phyloP scores from a whole-genome alignment of 345 rosid species.

The Eucalyptus polyanthemos region DNA sequence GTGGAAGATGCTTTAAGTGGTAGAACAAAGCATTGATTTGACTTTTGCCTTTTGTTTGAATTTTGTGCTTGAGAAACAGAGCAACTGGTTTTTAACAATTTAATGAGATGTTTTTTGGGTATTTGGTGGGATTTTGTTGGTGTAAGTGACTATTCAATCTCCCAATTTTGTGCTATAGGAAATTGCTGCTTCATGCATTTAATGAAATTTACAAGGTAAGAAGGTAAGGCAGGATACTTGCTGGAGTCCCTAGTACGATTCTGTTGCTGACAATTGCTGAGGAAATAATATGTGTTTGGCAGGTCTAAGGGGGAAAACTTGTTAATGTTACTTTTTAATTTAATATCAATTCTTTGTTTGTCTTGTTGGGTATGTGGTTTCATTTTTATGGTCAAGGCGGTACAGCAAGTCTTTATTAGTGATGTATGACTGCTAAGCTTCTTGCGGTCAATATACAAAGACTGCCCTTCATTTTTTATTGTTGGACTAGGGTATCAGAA shows the following conservation, averaged over 20 bases:
- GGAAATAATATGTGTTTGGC: neutral
- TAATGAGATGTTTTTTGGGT: neutral
- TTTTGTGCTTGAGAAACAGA: neutral
- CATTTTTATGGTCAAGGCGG: neutral
- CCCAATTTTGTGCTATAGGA: neutral
- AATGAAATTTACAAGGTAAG: neutral
- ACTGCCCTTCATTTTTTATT: neutral
- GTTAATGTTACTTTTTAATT: neutral
- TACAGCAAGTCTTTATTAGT: neutral
- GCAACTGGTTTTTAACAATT: neutral
- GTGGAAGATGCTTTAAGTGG: neutral
- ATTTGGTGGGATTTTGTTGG: neutral
- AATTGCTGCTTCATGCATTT: neutral
- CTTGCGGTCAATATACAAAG: neutral
- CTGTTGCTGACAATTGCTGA: neutral
- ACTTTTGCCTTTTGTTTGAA: neutral
- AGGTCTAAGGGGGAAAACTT: neutral
- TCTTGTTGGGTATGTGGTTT: neutral
- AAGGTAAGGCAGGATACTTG: neutral
- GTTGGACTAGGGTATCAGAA: neutral
- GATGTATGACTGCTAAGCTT: neutral
- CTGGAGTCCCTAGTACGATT: neutral
- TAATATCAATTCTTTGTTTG: neutral
- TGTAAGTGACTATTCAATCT: neutral
- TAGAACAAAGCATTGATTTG: neutral